These are phyloP conservation scores for Suhomyces choctaworum DNA, from an alignment of 1,139 yeast species.

Conservation along the genomic window DNA sequence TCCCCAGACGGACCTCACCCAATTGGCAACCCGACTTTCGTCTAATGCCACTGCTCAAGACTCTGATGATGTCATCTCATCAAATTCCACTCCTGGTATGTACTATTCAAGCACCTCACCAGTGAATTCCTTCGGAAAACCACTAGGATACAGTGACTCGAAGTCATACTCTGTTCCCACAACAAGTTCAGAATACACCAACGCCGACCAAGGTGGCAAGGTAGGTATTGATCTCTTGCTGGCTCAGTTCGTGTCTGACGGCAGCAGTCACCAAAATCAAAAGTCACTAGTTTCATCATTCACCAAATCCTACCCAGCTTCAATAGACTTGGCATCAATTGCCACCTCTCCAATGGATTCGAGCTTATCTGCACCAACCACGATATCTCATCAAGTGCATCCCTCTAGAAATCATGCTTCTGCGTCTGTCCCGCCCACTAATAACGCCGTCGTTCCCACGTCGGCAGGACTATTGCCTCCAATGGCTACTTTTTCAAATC, in stretches of 20 bases:
- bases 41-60: conserved; percentile 13
- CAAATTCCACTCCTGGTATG: conserved; percentile 23
- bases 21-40: conserved; percentile 26
- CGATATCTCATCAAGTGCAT: conserved; percentile 6
- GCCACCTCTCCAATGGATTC: conserved; percentile 19
- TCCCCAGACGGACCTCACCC: conserved; percentile 18
- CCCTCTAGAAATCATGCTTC: conserved; percentile 1
- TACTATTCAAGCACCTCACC: conserved; percentile 13
- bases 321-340: conserved; percentile 36
- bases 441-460: conserved; percentile 1
- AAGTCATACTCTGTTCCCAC: conserved; percentile 20
- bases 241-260: conserved; percentile 25
- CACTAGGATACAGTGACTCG: conserved; percentile 4
- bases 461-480: conserved; percentile 36
- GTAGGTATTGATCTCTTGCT: conserved; percentile 28
- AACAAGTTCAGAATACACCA: conserved; percentile 12
- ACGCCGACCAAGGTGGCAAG: conserved; percentile 2
- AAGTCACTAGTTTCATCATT: conserved; percentile 19
- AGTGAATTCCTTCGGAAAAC: conserved; percentile 6
- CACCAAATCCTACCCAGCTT: conserved; percentile 41
- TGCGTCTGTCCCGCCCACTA: conserved; percentile 1
- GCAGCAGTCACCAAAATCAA: conserved; percentile 2
- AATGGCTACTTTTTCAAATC: conserved; percentile 36
- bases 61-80: conserved; percentile 12
- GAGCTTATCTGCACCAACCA: conserved; percentile 14